A percentile compares a stretch with the other conserved stretches of the same genome.
Evolutionary conservation across 148 eudicot genomes (phyloP).

Genomic region (Rhododendron ovatum): DNA sequence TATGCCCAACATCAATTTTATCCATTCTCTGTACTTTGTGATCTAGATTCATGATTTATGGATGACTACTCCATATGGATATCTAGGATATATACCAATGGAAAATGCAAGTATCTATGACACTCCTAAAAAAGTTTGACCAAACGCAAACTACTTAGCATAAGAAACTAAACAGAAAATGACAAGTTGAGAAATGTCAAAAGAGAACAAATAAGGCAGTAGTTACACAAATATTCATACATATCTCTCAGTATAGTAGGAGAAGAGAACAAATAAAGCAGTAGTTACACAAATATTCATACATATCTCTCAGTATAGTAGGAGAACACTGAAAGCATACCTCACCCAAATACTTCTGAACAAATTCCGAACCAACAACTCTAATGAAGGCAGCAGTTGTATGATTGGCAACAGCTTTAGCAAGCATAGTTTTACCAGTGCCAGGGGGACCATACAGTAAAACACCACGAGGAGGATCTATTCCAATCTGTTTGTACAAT

Average conservation of each 20-base stretch:
- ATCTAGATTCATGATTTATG: background rate
- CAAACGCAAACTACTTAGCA: background rate
- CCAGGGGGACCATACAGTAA: constrained; percentile 94
- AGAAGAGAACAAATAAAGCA: background rate
- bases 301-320: background rate
- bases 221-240: background rate
- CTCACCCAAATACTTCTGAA: constrained; percentile 94
- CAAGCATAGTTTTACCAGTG: constrained; percentile 93
- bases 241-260: background rate
- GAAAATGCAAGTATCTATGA: background rate
- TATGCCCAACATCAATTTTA: background rate
- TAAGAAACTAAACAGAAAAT: background rate
- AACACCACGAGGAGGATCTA: constrained; percentile 93
- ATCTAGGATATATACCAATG: background rate
- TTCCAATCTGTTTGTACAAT: constrained; percentile 84
- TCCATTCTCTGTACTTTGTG: background rate
- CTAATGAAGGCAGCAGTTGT: constrained; percentile 92
- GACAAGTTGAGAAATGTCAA: background rate
- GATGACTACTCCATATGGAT: background rate
- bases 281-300: background rate
- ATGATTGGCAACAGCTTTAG: constrained; percentile 91
- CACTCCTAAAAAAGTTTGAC: background rate
- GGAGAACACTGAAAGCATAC: constrained; percentile 28
- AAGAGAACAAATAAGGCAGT: background rate
- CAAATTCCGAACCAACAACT: constrained; percentile 95